Evolutionary conservation across 257 asterid species (phyloP).

Genomic region (Forsythia viridissima): DNA sequence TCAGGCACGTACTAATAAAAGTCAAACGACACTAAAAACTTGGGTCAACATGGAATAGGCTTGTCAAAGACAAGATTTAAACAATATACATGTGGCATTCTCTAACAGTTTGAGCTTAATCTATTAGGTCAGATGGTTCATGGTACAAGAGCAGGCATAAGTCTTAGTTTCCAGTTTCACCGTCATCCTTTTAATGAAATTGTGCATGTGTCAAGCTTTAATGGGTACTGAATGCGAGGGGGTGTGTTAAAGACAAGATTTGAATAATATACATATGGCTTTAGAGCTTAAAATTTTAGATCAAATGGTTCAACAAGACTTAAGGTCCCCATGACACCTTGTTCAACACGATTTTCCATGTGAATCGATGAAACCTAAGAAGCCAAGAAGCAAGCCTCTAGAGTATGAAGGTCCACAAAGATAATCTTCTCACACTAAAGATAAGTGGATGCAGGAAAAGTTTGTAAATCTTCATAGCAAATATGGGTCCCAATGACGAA

Average conservation of each 20-base stretch:
- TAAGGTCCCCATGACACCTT: too few species aligned
- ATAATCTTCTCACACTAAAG: background rate
- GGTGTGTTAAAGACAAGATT: background rate
- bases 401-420: background rate
- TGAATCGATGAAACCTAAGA: background rate
- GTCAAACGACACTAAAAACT: slow-evolving; percentile 10
- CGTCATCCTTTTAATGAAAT: background rate
- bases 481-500: background rate
- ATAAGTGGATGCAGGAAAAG: background rate
- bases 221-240: background rate
- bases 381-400: background rate
- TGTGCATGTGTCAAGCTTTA: background rate
- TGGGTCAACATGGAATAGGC: background rate
- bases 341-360: background rate
- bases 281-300: background rate
- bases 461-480: background rate
- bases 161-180: background rate
- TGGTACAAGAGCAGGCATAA: background rate
- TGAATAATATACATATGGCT: background rate
- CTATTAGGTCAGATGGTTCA: background rate
- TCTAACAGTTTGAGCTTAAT: background rate
- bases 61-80: background rate
- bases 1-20: slow-evolving; percentile 16
- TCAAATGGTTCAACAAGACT: background rate
- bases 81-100: background rate